Base-by-base conservation (phyloP, 305 asterid genomes). In the Fraxinus platypoda region DNA sequence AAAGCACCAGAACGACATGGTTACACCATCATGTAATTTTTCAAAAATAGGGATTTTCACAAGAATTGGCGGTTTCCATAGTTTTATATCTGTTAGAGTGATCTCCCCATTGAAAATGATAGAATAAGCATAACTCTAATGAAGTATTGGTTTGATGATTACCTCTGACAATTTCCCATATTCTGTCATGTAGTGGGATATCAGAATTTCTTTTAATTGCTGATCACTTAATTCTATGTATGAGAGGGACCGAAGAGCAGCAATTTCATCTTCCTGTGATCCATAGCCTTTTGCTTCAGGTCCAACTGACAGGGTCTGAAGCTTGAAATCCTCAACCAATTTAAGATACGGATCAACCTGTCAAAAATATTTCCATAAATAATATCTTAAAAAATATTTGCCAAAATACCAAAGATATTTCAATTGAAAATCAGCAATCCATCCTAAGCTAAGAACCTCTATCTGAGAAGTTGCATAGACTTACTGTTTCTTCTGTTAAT, bases 281-380 rank as follows among this genome's bases (percentile, higher is more conserved):
- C 92, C 89, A 76, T 89, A 87, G 78, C 74, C 73, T 77, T 80
- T 70, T n/a, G 88, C 82, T 57, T 75, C 85, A 30, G 84, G 57
- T 78, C 78, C 62, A 71, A 80, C 77, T 66, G 83, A 81, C 26
- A 77, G 33, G 7, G 87, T 84, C 84, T 84, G 88, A 46, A 75
- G 87, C 82, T 81, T 87, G 57, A 84, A 46, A 83, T 84, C 90
- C 75, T 89, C 92, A 78, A 75, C 85, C 84, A 89, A 86, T 54
- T 83, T 81, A 81, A 89, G 86, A 82, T 81, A 83, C 38, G 92
- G 92, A 80, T 89, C 92, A 28, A 81, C 87, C 91, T 87, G 82
- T 83, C 57, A 77, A 82, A 82, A 70, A 78, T 25, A 77, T 6
- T 62, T 13, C 25, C 35, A 81, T 28, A 46, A 64, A 13, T 84